Evolutionary conservation across 2,329 filamentous ascomycete genomes (phyloP), one percentile per base, ranked within the genome.

Genomic region (Aspergillus fructus): DNA sequence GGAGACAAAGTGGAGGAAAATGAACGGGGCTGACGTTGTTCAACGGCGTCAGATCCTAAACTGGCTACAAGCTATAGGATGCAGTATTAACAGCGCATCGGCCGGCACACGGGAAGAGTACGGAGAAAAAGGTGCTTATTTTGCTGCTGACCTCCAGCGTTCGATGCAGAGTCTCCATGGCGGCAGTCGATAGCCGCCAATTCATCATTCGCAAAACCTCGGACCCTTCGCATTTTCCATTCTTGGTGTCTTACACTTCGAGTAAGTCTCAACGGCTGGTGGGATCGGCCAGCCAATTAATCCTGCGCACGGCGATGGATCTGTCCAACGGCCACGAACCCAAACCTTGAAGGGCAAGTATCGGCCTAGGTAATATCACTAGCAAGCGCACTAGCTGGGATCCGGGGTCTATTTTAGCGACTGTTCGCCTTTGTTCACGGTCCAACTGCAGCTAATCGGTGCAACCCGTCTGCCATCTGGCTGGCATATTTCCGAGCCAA

Each of bases 311-410:
- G 53, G 52, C 50, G 55, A 64, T 62, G 64, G 62, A 65, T 66
- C 61, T 64, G 62, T 60, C 59, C 34, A 64, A 66, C 61, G 62
- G 59, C 62, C 60, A 64, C 60, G 59, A 62, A 60, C 62, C 62
- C 63, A 64, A 58, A 49, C 62, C 62, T 54, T 9, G 49, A 59
- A 58, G 30, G 62, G 64, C 51, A 66, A 52, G 61, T 61, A 64
- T 64, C 58, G 61, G 39, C 62, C 55, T 41, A 55, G 49, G 48
- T 55, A 65, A 64, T 61, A 61, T 60, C 55, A 27, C 51, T 60
- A 61, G 56, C 49, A 53, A 54, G 52, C 12, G 53, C 61, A 49
- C 62, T 62, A 61, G 41, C 62, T 52, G 42, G 63, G 60, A 62
- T 62, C 63, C 53, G 60, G 59, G 60, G 60, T 64, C 59, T 59